Evolutionary conservation across 202 grass and related monocot species (phyloP), one percentile per base, ranked within the genome.

Genomic region (Musa balbisiana): DNA sequence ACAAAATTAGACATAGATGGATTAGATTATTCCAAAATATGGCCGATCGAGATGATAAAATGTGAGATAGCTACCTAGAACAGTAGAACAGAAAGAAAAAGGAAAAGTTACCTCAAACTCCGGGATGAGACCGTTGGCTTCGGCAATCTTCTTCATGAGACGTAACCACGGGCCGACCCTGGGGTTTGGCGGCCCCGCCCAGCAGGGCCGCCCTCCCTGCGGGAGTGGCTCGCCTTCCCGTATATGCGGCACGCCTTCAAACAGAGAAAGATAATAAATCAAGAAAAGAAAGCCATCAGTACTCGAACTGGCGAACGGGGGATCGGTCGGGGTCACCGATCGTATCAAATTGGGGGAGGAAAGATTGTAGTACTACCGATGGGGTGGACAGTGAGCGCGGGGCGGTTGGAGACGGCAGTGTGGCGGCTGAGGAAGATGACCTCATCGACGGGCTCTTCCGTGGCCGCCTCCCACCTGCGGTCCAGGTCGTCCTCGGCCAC

Each of bases 391-490:
- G 93, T 92, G 51, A 97, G 87, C 3, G 90, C 93, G 52, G 93
- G 93, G 21, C 90, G 93, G 62, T 82, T 83, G 63, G 93, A 97
- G 53, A 82, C 87, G 14, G 90, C 90, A 12, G 93, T 92, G 80
- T 97, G 90, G 68, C 87, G 89, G 82, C 93, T 97, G 80, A 97
- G 90, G 64, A 97, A 91, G 73, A 97, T 97, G 73, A 92, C 70
- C 80, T 92, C 93, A 16, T 80, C 85, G 49, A 97, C 88, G 22
- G 21, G 17, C 73, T 92, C 90, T 64, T 87, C 90, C n/a, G 90
- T 97, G 62, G 90, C 86, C 64, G 77, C 84, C 85, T 90, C 75
- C 93, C 90, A 97, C 24, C 90, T 64, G 33, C 8, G 76, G 54
- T 97, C 93, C 72, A 92, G 88, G 81, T 97, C 69, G 73, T 92